Base-by-base conservation (phyloP, 768 basidiomycete species). In the Fistulinella prunicolor region DNA sequence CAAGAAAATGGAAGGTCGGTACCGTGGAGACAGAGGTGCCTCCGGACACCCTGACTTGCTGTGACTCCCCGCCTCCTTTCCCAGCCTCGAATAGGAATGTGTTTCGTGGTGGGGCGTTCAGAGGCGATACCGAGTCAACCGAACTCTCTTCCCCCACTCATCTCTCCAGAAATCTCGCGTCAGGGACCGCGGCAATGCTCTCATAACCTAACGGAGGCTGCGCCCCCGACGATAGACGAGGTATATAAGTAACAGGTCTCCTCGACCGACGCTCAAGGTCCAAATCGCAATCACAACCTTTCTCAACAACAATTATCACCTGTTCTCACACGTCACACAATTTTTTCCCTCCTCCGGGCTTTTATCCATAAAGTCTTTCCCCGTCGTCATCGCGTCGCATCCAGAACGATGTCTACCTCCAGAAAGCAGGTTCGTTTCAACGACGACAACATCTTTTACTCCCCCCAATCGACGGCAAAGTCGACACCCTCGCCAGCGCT, bases 391-490 rank as follows among this genome's bases (percentile, higher is more conserved):
- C 53, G 40, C 54, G 37, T 42, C 51, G 34, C 26, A 20, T 17
- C 20, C 17, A 23, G 41, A 44, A 14, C 30, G 29, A 67, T 67
- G 65, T 46, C 65, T 2, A 16, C 2, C 3, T 6, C 46, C 0
- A 54, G 39, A 12, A 66, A 63, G 34, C 68, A 64, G 7, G 68
- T 70, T 47, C 66, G 54, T 28, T 67, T 69, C 55, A 51, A 57
- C 49, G 54, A 65, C 32, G 63, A 61, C 49, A 69, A 69, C 48
- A 57, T 63, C 47, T 63, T 65, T 24, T 67, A 65, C 49, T 67
- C 67, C 7, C 64, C 65, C 37, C 40, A 47, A 24, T 47, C n/a
- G n/a, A n/a, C n/a, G n/a, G n/a, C n/a, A n/a, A n/a, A n/a, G n/a
- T n/a, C 53, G 9, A 57, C 55, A 8, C 50, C 64, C 2, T 67